Evolutionary conservation across 2,329 filamentous ascomycete genomes (phyloP), one percentile per base, ranked within the genome.

Genomic region (Fusarium stilboides): DNA sequence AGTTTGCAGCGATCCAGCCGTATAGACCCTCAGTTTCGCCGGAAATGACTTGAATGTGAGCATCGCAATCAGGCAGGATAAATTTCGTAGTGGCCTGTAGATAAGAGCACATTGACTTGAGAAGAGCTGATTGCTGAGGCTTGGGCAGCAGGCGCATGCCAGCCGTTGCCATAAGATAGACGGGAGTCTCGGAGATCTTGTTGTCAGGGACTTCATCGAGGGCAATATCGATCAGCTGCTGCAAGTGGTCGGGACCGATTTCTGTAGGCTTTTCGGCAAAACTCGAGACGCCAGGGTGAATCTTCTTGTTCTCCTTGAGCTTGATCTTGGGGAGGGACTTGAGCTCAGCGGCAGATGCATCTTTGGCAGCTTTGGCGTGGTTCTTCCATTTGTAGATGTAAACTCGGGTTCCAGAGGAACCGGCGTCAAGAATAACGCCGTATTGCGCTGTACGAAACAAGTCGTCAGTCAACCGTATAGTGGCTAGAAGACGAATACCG

Each of bases 1-100:
- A 99, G 77, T 99, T 99, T 54, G 95, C 93, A 9, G 97, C 95
- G 73, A 99, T 92, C 96, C 96, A 99, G 39, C 96, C 96, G 75
- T 98, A 99, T 31, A 99, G 80, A 4, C 94, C 96, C 79, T 99
- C 96, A 0, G 96, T 98, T 79, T 97, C 94, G 43, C 96, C 96
- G 1, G 94, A 89, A 66, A 99, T 99, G 33, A 98, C 94, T 78
- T 98, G 94, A 17, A 99, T 91, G 76, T 98, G 94, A 39, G 93
- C 81, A 62, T 87, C 88, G 83, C 96, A 99, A 77, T 98, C 93
- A n/a, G 94, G 94, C 2, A 99, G 85, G 53, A 91, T 87, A 74
- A 99, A 98, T 6, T 89, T 83, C 2, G 94, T 95, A 59, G 92
- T 90, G 49, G 87, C 83, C 57, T 88, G 89, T 13, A 97, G 88